Percentiles rank a stretch among this genome's conserved stretches.
Evolutionary conservation across 768 basidiomycete genomes (phyloP).

Genomic region (Russula sp.): DNA sequence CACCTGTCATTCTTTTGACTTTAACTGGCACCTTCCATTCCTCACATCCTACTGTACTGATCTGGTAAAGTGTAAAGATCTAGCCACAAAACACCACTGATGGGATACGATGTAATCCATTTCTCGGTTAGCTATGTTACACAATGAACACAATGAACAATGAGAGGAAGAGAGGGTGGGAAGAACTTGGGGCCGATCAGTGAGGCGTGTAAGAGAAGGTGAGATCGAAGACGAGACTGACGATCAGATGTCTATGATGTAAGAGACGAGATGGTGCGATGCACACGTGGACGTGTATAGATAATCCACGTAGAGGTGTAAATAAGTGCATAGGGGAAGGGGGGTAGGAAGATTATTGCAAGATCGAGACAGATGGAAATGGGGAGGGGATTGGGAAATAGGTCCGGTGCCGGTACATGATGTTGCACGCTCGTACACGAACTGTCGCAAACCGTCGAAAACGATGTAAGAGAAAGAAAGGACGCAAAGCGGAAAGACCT

Average conservation of each 20-base stretch:
- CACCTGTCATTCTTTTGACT: not conserved
- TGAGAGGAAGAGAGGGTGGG: not conserved
- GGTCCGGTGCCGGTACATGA: not conserved
- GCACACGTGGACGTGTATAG: not conserved
- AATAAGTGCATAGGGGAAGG: constrained; percentile 13
- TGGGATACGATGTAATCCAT: not conserved
- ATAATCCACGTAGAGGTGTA: constrained; percentile 11
- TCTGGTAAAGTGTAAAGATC: not conserved
- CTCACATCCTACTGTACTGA: not conserved
- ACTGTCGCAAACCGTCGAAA: not conserved
- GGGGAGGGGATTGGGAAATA: not conserved
- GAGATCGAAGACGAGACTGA: not conserved
- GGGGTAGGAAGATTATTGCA: constrained; percentile 11
- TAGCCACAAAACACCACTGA: not conserved
- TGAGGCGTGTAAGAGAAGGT: not conserved
- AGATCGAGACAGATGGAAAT: constrained; percentile 7
- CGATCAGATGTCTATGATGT: constrained; percentile 16
- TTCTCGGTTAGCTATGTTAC: constrained; percentile 4
- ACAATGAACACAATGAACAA: not conserved
- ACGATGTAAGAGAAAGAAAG: not conserved
- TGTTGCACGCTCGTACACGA: constrained; percentile 10
- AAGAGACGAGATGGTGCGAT: not conserved
- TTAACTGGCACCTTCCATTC: not conserved
- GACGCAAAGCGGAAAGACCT: not conserved
- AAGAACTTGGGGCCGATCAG: not conserved